Conservation (phyloP, 805 yeast genomes). For the Yarrowia osloensis region DNA sequence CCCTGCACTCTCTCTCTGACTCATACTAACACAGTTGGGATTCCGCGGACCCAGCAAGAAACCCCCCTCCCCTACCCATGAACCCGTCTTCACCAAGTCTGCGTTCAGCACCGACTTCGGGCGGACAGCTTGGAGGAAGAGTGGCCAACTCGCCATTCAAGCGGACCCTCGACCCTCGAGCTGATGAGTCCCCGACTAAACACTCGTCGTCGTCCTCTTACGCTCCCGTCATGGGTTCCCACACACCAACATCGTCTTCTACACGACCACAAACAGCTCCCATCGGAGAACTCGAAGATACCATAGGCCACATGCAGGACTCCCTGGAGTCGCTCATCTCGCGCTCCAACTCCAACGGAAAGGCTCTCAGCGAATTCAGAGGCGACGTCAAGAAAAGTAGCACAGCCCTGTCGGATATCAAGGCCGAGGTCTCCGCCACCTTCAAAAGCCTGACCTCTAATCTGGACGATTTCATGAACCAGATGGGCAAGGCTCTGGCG, state of each 20-base stretch:
- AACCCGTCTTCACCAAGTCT: slow-evolving; percentile 12
- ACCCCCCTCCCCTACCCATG: slow-evolving; percentile 30
- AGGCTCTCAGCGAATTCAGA: slow-evolving; percentile 22
- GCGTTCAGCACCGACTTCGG: slow-evolving; percentile 16
- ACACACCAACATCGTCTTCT: neutral
- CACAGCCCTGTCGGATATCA: slow-evolving; percentile 6
- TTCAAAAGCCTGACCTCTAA: slow-evolving; percentile 9
- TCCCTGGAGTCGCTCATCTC: slow-evolving; percentile 23
- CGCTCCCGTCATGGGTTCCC: neutral
- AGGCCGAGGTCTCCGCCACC: slow-evolving; percentile 17
- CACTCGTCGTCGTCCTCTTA: neutral
- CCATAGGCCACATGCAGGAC: slow-evolving; percentile 24
- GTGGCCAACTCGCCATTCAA: slow-evolving; percentile 16
- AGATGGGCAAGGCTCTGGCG: slow-evolving; percentile 22
- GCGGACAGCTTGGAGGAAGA: neutral
- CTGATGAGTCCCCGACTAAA: neutral
- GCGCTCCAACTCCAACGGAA: slow-evolving; percentile 27
- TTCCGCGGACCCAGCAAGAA: slow-evolving; percentile 27
- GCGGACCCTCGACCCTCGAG: slow-evolving; percentile 8
- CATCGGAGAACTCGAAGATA: slow-evolving; percentile 13
- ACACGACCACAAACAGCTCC: slow-evolving; percentile 6
- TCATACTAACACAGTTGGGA: slow-evolving; percentile 26
- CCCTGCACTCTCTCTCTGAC: neutral
- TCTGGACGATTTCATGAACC: slow-evolving; percentile 5
- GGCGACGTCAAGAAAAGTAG: slow-evolving; percentile 24